A percentile compares a stretch with the other conserved stretches of the same genome.
Conservation (phyloP, 2,329 filamentous ascomycete species). For the Aureobasidium subglaciale region DNA sequence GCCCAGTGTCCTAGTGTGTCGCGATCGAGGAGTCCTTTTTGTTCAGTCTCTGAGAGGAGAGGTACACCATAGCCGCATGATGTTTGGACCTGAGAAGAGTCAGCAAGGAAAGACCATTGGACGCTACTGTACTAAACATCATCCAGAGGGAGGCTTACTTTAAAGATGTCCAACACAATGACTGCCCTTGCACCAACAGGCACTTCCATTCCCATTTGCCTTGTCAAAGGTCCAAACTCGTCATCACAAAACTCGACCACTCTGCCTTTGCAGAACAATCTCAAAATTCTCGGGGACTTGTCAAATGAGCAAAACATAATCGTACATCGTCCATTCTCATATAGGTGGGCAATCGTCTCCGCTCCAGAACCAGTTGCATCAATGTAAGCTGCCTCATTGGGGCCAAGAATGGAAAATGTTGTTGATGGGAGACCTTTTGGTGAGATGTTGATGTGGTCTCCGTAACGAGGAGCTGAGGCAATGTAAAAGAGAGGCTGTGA, state of each 20-base stretch:
- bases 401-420: conserved; percentile 55
- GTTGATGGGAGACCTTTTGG: conserved; percentile 61
- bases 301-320: conserved; percentile 67
- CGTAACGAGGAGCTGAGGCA: conserved; percentile 61
- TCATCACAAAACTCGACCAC: conserved; percentile 55
- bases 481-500: conserved; percentile 69
- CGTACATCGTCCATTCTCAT: conserved; percentile 69
- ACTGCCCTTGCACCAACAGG: conserved; percentile 52
- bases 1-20: conserved; percentile 50
- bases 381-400: conserved; percentile 59
- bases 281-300: conserved; percentile 52
- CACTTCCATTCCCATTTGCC: conserved; percentile 27
- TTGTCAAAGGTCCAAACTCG: conserved; percentile 40
- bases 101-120: not conserved
- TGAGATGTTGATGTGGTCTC: conserved; percentile 66
- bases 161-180: conserved; percentile 54
- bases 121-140: no score
- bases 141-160: conserved; percentile 36
- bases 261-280: conserved; percentile 54
- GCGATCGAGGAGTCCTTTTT: conserved; percentile 37
- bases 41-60: conserved; percentile 33
- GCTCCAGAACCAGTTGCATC: conserved; percentile 68
- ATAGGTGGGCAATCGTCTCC: conserved; percentile 68
- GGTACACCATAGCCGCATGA: conserved; percentile 62
- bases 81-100: conserved; percentile 46